Percentiles rank a stretch among this genome's conserved stretches.
Conservation (phyloP, 441 rosid species). For the Biscutella laevigata region DNA sequence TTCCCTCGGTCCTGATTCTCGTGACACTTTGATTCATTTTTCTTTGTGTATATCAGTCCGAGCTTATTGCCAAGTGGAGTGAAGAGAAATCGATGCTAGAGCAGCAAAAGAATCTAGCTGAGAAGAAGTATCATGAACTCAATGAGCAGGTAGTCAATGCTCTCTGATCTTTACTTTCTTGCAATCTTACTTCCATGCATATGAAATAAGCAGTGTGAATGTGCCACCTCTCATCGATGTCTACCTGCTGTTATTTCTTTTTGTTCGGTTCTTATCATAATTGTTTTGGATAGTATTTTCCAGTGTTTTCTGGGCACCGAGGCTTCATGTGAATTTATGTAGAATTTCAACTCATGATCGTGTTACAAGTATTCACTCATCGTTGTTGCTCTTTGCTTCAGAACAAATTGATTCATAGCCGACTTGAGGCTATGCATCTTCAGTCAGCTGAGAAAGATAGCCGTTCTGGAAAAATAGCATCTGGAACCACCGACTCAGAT, state of each 20-base stretch:
- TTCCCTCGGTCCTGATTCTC: neutral
- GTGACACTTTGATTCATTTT: neutral
- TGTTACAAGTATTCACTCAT: slow-evolving; percentile 8
- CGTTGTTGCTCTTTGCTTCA: slow-evolving; percentile 28
- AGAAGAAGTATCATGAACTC: slow-evolving; percentile 65
- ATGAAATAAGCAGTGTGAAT: slow-evolving; percentile 1
- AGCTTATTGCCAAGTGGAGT: slow-evolving; percentile 60
- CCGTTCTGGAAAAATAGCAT: slow-evolving; percentile 40
- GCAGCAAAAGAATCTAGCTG: slow-evolving; percentile 55
- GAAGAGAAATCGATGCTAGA: slow-evolving; percentile 53
- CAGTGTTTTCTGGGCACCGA: neutral
- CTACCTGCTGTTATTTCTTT: neutral
- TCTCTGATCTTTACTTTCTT: neutral
- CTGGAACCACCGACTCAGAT: slow-evolving; percentile 34
- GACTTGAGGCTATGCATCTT: slow-evolving; percentile 88
- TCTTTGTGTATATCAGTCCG: slow-evolving; percentile 38
- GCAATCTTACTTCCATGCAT: slow-evolving; percentile 4
- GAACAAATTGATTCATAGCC: slow-evolving; percentile 82
- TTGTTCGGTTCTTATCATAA: slow-evolving; percentile 1
- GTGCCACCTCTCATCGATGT: neutral
- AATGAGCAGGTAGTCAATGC: slow-evolving; percentile 63
- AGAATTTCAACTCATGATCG: neutral
- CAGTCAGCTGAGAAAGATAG: slow-evolving; percentile 75
- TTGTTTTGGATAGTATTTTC: slow-evolving; percentile 1
- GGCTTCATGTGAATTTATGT: neutral